A percentile compares a stretch with the other conserved stretches of the same genome.
These are phyloP conservation scores for Tripterygium wilfordii DNA, from an alignment of 177 flowering plant species.

Conservation along the genomic window DNA sequence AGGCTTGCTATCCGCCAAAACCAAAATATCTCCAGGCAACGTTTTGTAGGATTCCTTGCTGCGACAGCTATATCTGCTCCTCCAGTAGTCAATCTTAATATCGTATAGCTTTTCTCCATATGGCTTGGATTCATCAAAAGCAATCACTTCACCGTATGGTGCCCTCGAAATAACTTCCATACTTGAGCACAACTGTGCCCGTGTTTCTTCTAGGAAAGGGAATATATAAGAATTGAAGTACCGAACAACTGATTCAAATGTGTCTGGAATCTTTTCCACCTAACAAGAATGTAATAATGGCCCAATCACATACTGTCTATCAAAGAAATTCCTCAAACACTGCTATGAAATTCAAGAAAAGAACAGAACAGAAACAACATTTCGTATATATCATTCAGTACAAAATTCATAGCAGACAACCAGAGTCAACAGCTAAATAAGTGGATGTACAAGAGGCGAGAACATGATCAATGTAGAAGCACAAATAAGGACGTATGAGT, in stretches of 20 bases:
- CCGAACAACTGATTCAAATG: slow-evolving; percentile 20
- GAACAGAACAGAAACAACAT: too few relatives aligned
- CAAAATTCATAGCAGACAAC: too few relatives aligned
- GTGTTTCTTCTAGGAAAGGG: slow-evolving; percentile 35
- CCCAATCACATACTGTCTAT: background rate
- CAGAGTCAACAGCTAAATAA: too few relatives aligned
- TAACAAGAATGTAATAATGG: slow-evolving; percentile 3
- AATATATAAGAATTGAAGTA: slow-evolving; percentile 18
- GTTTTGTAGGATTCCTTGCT: slow-evolving; percentile 45
- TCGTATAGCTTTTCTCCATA: slow-evolving; percentile 22
- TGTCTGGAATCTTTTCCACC: slow-evolving; percentile 27
- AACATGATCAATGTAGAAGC: too few relatives aligned
- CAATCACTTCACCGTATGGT: slow-evolving; percentile 33
- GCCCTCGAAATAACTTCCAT: slow-evolving; percentile 15
- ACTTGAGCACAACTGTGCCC: slow-evolving; percentile 22
- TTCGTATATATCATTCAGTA: too few relatives aligned
- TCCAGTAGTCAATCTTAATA: slow-evolving; percentile 44
- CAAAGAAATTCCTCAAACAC: background rate
- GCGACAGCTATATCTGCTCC: slow-evolving; percentile 25
- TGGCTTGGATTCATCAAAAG: slow-evolving; percentile 12
- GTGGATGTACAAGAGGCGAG: too few relatives aligned
- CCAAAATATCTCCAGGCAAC: slow-evolving; percentile 43
- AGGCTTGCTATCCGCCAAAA: slow-evolving; percentile 31
- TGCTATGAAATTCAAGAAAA: background rate
- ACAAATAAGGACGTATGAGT: too few relatives aligned